A percentile compares a stretch with the other conserved stretches of the same genome.
These are phyloP conservation scores for Globisporangium canariense DNA, from an alignment of 352 stramenopile genomes.

Conservation along the genomic window DNA sequence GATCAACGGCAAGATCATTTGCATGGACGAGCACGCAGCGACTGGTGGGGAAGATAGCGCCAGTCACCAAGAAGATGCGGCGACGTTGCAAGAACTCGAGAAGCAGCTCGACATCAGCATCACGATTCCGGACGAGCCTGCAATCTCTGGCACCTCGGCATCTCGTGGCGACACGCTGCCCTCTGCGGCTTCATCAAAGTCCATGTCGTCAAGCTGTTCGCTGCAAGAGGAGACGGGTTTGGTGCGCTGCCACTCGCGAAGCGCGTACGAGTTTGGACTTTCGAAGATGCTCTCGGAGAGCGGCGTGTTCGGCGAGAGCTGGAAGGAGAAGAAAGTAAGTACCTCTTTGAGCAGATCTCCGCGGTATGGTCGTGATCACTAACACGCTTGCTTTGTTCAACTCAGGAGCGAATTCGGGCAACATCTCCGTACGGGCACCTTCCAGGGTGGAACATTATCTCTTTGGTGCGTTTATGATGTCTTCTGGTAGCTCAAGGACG, in stretches of 20 bases:
- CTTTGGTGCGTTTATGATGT: constrained; percentile 46
- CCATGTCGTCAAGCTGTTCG: constrained; percentile 4
- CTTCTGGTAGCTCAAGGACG: neutral
- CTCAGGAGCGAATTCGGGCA: constrained; percentile 75
- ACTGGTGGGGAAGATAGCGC: neutral
- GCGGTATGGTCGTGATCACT: too few relatives aligned
- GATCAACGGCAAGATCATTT: constrained; percentile 62
- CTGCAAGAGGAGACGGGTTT: constrained; percentile 27
- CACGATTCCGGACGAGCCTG: neutral
- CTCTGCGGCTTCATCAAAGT: constrained; percentile 2
- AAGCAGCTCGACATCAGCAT: constrained; percentile 12
- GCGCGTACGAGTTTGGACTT: constrained; percentile 62
- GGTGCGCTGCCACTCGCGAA: constrained; percentile 58
- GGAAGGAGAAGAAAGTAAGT: constrained; percentile 90
- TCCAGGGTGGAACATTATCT: constrained; percentile 92
- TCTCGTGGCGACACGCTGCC: neutral
- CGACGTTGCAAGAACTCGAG: constrained; percentile 9
- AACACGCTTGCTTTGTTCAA: too few relatives aligned
- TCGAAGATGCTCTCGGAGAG: constrained; percentile 57
- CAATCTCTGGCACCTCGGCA: neutral
- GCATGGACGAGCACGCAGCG: constrained; percentile 27
- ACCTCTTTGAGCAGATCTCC: too few relatives aligned
- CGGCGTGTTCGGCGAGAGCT: constrained; percentile 90
- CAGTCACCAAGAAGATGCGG: neutral
- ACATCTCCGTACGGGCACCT: constrained; percentile 82